Conservation (phyloP, 1,284 basidiomycete genomes). For the Takashimella koratensis region DNA sequence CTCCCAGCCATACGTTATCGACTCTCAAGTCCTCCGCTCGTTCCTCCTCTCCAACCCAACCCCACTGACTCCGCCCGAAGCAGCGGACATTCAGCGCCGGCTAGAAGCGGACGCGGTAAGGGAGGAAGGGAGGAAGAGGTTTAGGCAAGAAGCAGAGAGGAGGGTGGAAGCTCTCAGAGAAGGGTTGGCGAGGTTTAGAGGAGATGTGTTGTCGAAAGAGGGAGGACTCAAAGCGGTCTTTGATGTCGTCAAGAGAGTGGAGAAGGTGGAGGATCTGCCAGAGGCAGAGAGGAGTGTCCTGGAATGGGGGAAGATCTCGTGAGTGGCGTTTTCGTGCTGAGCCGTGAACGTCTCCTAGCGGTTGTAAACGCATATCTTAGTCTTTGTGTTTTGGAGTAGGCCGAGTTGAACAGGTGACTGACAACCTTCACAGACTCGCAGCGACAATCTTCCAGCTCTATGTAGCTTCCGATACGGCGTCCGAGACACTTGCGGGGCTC, state of each 20-base stretch:
- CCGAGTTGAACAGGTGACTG: no score
- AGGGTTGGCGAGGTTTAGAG: slow-evolving; percentile 82
- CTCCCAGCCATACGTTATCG: slow-evolving; percentile 67
- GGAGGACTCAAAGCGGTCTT: slow-evolving; percentile 88
- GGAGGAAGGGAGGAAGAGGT: slow-evolving; percentile 80
- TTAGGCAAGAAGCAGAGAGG: slow-evolving; percentile 79
- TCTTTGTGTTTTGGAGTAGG: no score
- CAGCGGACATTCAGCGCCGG: slow-evolving; percentile 70
- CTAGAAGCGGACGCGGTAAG: slow-evolving; percentile 87
- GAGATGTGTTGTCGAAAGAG: slow-evolving; percentile 79
- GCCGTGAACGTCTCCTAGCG: no score
- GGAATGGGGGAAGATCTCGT: slow-evolving; percentile 98
- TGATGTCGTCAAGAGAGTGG: slow-evolving; percentile 76
- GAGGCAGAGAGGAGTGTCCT: slow-evolving; percentile 80
- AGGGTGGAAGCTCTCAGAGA: slow-evolving; percentile 83
- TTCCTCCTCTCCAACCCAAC: slow-evolving; percentile 82
- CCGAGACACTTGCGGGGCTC: slow-evolving; percentile 78
- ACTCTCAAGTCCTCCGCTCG: slow-evolving; percentile 77
- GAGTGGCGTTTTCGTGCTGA: slow-evolving; percentile 31
- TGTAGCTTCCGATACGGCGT: slow-evolving; percentile 87
- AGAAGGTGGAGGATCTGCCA: slow-evolving; percentile 74
- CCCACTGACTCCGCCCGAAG: slow-evolving; percentile 66
- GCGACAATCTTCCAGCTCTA: slow-evolving; percentile 95
- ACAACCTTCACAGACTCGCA: slow-evolving; percentile 72
- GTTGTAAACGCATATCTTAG: no score